A percentile compares a stretch with the other conserved stretches of the same genome.
These are phyloP conservation scores for Lentinula lateritia DNA, from an alignment of 768 basidiomycete genomes.

Conservation along the genomic window DNA sequence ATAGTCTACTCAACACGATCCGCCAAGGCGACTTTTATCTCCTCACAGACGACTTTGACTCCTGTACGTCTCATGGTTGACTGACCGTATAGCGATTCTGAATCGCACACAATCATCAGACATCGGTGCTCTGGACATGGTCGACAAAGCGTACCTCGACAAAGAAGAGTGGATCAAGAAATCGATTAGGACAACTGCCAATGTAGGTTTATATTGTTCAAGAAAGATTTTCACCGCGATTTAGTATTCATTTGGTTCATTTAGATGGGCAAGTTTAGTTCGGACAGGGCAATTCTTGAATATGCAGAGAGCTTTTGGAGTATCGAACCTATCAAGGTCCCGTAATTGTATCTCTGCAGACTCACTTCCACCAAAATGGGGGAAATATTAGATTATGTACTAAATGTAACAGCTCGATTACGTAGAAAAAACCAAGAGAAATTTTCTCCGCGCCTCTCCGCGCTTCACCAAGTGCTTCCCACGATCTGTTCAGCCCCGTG, in stretches of 20 bases:
- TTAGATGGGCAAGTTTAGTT: constrained; percentile 96
- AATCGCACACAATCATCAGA: constrained; percentile 34
- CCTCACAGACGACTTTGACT: constrained; percentile 90
- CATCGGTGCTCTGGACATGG: constrained; percentile 76
- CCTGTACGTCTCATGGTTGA: constrained; percentile 46
- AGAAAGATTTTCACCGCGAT: neutral
- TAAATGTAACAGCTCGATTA: too few species aligned
- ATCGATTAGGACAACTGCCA: constrained; percentile 77
- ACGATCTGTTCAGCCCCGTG: neutral
- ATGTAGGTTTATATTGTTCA: constrained; percentile 31
- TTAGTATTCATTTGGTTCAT: neutral
- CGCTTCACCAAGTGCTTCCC: neutral
- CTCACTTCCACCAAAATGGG: neutral
- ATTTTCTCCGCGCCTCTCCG: too few species aligned
- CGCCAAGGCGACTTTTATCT: constrained; percentile 75
- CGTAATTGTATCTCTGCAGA: neutral
- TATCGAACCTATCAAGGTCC: constrained; percentile 44
- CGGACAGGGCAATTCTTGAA: constrained; percentile 87
- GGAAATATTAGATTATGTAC: too few species aligned
- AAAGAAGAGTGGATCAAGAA: constrained; percentile 89
- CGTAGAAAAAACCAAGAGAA: too few species aligned
- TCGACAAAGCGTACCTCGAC: constrained; percentile 85
- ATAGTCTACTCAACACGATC: constrained; percentile 68
- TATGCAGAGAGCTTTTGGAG: constrained; percentile 91
- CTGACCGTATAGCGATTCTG: neutral